Evolutionary conservation across 108 stramenopile species (phyloP), one percentile per base, ranked within the genome.

Genomic region (Nannochloropsis oceanica): DNA sequence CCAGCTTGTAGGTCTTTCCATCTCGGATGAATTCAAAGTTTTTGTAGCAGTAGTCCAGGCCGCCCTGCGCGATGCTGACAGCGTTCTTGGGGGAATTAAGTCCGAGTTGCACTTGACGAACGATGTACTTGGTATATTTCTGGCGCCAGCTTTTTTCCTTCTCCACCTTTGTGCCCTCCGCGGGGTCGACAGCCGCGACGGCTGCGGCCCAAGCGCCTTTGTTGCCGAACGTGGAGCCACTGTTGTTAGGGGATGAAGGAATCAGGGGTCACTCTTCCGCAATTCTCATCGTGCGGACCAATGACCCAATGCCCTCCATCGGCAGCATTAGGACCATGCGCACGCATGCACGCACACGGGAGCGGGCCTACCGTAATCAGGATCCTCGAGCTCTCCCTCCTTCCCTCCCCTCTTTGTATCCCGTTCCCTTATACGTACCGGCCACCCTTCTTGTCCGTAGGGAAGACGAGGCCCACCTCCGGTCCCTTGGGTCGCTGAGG

Each of bases 21-120:
- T 92, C 89, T 44, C 91, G 91, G n/a, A 97, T 92, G 91, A 98
- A 98, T 88, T 97, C 94, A 88, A 98, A 98, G 82, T 91, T 85
- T 59, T 93, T 87, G 86, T 98, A 95, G 12, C 95, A 94, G 84
- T 93, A 92, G 79, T 95, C 93, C 59, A 97, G 89, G 79, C 97
- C 97, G 44, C 95, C 96, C 89, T 95, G 90, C 26, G 96, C 96
- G 82, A 95, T 90, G 84, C 90, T 91, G 79, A 98, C 83, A 25
- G 96, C 95, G 79, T 87, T 93, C 83, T 96, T 93, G 80, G 95
- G 94, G 26, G 92, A 93, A 80, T 92, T 89, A 85, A 95, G 94
- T 87, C 95, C 93, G 59, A 89, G 88, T 81, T 94, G 94, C 12
- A 98, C 96, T 90, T 96, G 92, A 24, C 85, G 93, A 20, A 90